phyloP scores from a whole-genome alignment of 805 yeast genomes.

The Gaillardinia entomophila region DNA sequence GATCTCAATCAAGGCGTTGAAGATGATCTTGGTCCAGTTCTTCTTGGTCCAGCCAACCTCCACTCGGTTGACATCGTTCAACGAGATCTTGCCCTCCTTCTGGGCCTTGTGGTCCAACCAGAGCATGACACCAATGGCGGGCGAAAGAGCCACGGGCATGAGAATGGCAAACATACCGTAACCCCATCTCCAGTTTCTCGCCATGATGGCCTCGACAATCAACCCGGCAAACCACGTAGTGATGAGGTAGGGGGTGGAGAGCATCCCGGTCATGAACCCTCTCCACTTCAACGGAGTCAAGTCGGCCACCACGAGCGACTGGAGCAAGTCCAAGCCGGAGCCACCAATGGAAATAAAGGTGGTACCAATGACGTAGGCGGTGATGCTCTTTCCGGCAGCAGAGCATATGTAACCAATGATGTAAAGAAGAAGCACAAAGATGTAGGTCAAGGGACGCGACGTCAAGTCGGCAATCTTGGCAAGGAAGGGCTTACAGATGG shows the following conservation, averaged over 20 bases:
- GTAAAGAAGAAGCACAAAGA: conserved; percentile 11
- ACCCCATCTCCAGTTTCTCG: conserved; percentile 47
- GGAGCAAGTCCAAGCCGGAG: conserved; percentile 14
- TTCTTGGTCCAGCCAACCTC: conserved; percentile 2
- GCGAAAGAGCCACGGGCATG: conserved; percentile 33
- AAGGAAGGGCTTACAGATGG: conserved; percentile 17
- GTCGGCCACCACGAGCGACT: conserved; percentile 16
- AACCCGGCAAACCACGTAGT: conserved; percentile 41
- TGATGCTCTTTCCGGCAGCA: conserved; percentile 13
- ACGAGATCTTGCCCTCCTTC: conserved; percentile 6
- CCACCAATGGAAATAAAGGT: conserved; percentile 13
- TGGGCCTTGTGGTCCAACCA: conserved; percentile 26
- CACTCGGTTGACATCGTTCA: conserved; percentile 1
- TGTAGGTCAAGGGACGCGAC: conserved; percentile 15
- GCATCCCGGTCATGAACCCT: conserved; percentile 10
- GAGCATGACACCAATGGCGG: conserved; percentile 25
- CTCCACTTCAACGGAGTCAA: conserved; percentile 21
- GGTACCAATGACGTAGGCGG: conserved; percentile 19
- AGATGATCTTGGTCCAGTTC: conserved; percentile 6
- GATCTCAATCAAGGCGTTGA: conserved; percentile 22
- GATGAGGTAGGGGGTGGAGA: conserved; percentile 34
- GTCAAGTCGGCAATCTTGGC: conserved; percentile 19
- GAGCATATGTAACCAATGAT: conserved; percentile 15
- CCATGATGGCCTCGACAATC: conserved; percentile 24
- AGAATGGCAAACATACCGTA: conserved; percentile 46